Evolutionary conservation across 352 stramenopile species (phyloP).

Genomic region (Peronosclerospora sorghi): DNA sequence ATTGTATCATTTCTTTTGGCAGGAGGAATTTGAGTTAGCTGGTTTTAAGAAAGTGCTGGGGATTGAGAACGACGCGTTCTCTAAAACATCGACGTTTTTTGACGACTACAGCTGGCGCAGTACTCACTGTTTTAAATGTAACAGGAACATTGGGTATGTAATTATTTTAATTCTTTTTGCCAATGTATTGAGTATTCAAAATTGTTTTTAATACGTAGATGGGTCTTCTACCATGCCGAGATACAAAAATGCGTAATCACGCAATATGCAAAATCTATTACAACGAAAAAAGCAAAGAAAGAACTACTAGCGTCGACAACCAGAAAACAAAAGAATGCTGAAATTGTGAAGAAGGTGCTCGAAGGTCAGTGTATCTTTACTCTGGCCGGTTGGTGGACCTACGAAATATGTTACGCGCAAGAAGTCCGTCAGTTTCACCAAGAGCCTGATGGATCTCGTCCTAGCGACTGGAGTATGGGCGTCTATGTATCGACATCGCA

Average conservation of each 20-base stretch:
- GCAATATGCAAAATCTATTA: constrained; percentile 40
- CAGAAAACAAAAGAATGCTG: constrained; percentile 24
- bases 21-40: constrained; percentile 73
- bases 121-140: constrained; percentile 61
- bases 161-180: neutral
- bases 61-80: constrained; percentile 48
- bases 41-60: constrained; percentile 53
- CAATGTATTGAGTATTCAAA: neutral
- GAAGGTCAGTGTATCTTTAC: constrained; percentile 49
- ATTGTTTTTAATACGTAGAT: constrained; percentile 23
- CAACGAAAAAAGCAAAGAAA: constrained; percentile 26
- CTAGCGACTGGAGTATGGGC: constrained; percentile 80
- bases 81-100: constrained; percentile 70
- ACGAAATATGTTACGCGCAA: constrained; percentile 70
- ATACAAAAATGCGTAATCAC: constrained; percentile 58
- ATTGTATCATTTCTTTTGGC: neutral
- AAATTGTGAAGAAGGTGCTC: constrained; percentile 41
- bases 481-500: constrained; percentile 31
- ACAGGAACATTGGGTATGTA: constrained; percentile 57
- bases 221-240: constrained; percentile 77
- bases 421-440: constrained; percentile 79
- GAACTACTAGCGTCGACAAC: constrained; percentile 22
- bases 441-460: constrained; percentile 52
- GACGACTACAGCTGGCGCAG: constrained; percentile 76
- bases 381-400: constrained; percentile 72